Evolutionary conservation across 768 basidiomycete species (phyloP).

Genomic region (Butyriboletus loyo): DNA sequence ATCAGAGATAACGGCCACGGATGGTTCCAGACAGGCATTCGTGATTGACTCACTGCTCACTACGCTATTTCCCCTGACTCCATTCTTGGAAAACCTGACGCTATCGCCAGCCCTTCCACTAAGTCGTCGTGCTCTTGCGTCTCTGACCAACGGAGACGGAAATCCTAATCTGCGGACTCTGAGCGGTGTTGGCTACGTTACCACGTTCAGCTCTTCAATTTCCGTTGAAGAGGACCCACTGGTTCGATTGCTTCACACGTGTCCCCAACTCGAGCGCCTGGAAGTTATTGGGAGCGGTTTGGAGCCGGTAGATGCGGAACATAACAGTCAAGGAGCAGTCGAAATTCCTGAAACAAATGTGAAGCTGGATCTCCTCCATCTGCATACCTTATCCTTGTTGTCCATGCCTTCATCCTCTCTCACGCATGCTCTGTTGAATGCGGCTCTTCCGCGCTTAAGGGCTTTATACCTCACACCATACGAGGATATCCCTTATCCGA

Average conservation of each 20-base stretch:
- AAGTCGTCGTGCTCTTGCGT: conserved; percentile 55
- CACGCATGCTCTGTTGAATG: conserved; percentile 54
- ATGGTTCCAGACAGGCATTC: conserved; percentile 46
- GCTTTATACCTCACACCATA: conserved; percentile 74
- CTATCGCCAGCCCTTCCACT: conserved; percentile 57
- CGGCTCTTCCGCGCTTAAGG: conserved; percentile 58
- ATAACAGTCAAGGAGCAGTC: conserved; percentile 17
- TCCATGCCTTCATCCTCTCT: conserved; percentile 68
- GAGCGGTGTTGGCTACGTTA: conserved; percentile 53
- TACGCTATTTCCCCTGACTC: conserved; percentile 61
- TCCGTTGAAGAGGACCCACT: conserved; percentile 49
- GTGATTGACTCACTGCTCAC: conserved; percentile 62
- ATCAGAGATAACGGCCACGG: conserved; percentile 45
- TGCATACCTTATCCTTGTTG: conserved; percentile 59
- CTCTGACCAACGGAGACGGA: conserved; percentile 53
- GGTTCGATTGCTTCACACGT: conserved; percentile 53
- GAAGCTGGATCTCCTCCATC: conserved; percentile 48
- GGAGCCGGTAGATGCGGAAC: conserved; percentile 49
- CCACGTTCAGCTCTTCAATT: conserved; percentile 27
- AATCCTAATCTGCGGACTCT: conserved; percentile 47
- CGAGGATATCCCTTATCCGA: conserved; percentile 60
- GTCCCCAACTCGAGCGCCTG: conserved; percentile 57
- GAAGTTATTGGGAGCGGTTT: conserved; percentile 61
- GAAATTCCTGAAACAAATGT: conserved; percentile 31
- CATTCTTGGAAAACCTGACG: conserved; percentile 54